Evolutionary conservation across 1,139 yeast genomes (phyloP), one percentile per base, ranked within the genome.

Genomic region (Suhomyces bokatorum): DNA sequence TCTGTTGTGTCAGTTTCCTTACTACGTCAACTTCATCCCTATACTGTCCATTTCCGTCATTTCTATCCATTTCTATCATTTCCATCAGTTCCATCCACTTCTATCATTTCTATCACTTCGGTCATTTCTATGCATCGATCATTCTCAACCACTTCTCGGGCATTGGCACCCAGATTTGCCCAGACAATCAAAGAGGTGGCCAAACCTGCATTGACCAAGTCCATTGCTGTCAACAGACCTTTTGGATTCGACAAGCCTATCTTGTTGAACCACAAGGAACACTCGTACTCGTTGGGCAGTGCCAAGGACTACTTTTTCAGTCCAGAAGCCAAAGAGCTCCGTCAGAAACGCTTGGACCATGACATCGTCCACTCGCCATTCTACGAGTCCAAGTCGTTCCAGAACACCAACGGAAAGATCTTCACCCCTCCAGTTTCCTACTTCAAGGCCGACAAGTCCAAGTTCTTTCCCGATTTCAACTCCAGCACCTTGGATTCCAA

Each of bases 331-430:
- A 66, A 77, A 69, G 75, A 83, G 73, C 53, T 78, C 63, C 65
- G 89, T 74, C 75, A 71, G 46, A 60, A 64, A 49, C 67, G 70
- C 49, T 67, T 87, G 48, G 90, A 87, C 57, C 77, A 81, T 48
- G 97, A 90, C 62, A 78, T 90, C 53, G 81, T 87, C 32, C 88
- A 85, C 57, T 87, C 96, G n/a, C 90, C 95, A 22, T 83, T 89
- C 72, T 85, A 85, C 56, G 96, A 90, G 54, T 76, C 89, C 53
- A 85, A 87, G 58, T 83, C 87, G 1, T 91, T 83, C 61, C 73
- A 85, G 42, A 85, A 85, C 54, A 87, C 95, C 3, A 80, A 83
- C 36, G 98, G 98, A 30, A 89, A 90, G 66, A 75, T 90, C 53
- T 93, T 90, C 68, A 71, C 78, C 14, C 82, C 96, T 0, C 98